Percentiles rank a stretch among this genome's conserved stretches.
phyloP scores from a whole-genome alignment of 2,329 filamentous ascomycete genomes.

The Raffaelea albimanens region DNA sequence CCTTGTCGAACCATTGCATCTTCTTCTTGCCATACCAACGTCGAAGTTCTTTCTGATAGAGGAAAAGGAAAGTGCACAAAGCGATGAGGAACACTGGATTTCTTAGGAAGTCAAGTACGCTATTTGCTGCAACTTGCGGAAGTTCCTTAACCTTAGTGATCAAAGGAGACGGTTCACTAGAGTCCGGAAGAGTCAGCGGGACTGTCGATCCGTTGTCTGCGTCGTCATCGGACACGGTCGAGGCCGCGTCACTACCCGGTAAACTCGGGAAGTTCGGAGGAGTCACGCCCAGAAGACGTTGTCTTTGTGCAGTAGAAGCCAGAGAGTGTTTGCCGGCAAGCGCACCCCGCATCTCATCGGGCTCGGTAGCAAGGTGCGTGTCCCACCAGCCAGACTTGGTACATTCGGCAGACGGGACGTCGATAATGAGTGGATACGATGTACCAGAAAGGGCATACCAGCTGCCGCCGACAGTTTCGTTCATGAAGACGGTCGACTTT shows the following conservation, averaged over 20 bases:
- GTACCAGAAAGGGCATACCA: slow-evolving; percentile 92
- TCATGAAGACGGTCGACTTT: slow-evolving; percentile 67
- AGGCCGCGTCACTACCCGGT: slow-evolving; percentile 2
- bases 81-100: slow-evolving; percentile 44
- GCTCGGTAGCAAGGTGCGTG: slow-evolving; percentile 12
- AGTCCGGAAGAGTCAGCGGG: slow-evolving; percentile 11
- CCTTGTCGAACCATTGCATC: slow-evolving; percentile 3
- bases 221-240: background rate
- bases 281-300: background rate
- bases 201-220: background rate
- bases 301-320: background rate
- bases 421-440: slow-evolving; percentile 69
- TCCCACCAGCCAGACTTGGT: slow-evolving; percentile 15
- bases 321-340: slow-evolving; percentile 65
- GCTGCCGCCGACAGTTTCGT: slow-evolving; percentile 73
- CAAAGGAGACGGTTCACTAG: slow-evolving; percentile 28
- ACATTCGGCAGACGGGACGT: slow-evolving; percentile 12
- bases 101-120: slow-evolving; percentile 43
- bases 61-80: slow-evolving; percentile 32
- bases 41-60: slow-evolving; percentile 22
- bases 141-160: slow-evolving; percentile 41
- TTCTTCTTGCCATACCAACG: slow-evolving; percentile 13
- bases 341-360: slow-evolving; percentile 45
- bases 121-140: slow-evolving; percentile 38
- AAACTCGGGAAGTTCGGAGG: slow-evolving; percentile 6